phyloP scores from a whole-genome alignment of 2,329 filamentous ascomycete genomes.

The Apiospora kogelbergensis region DNA sequence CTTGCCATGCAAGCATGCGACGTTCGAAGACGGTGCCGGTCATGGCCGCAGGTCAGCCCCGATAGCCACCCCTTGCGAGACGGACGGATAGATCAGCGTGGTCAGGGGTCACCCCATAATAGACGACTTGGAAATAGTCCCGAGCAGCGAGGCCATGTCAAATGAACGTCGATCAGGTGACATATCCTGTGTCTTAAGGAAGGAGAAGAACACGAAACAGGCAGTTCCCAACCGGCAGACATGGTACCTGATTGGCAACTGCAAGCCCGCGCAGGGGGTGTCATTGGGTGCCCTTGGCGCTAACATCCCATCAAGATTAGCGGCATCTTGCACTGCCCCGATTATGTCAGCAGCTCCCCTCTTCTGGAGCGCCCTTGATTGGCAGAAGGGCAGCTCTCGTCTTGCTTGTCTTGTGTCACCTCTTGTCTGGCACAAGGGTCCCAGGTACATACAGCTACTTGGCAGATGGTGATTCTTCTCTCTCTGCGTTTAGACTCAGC shows the following conservation, averaged over 20 bases:
- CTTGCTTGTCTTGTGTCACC: conserved; percentile 4
- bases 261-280: not conserved
- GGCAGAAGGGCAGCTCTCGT: not conserved
- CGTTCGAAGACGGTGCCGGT: conserved; percentile 24
- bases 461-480: too few relatives aligned
- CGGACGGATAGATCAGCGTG: not conserved
- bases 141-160: not conserved
- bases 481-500: not conserved
- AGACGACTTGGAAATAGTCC: not conserved
- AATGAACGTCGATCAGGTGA: not conserved
- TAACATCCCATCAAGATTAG: not conserved
- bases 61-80: conserved; percentile 21
- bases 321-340: conserved; percentile 3
- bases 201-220: not conserved
- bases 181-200: not conserved
- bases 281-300: not conserved
- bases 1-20: conserved; percentile 6
- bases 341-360: not conserved
- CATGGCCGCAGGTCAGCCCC: conserved; percentile 24
- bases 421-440: not conserved
- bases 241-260: not conserved
- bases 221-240: not conserved
- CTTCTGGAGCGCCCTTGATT: not conserved
- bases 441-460: not conserved
- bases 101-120: not conserved